Percentiles rank a stretch among this genome's conserved stretches.
These are phyloP conservation scores for Boletellus deceptivus DNA, from an alignment of 1,284 basidiomycete genomes.

Conservation along the genomic window DNA sequence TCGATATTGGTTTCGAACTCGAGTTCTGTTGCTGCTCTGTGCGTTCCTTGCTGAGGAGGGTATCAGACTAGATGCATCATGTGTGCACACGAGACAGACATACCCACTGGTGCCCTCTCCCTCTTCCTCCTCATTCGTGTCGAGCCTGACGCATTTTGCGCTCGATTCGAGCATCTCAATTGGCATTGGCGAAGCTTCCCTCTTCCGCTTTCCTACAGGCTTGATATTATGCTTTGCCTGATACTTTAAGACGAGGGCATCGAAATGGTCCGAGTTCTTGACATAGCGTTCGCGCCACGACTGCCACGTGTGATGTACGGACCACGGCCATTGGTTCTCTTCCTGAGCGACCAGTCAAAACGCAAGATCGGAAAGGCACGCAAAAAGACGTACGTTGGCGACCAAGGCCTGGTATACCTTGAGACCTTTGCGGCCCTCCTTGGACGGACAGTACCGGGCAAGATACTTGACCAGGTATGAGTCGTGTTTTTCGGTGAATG, in stretches of 20 bases:
- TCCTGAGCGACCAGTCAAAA: slow-evolving; percentile 13
- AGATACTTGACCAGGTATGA: slow-evolving; percentile 18
- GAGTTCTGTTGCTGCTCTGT: neutral
- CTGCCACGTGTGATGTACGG: slow-evolving; percentile 45
- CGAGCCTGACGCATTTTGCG: slow-evolving; percentile 14
- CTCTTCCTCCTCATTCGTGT: neutral
- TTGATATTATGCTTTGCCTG: slow-evolving; percentile 14
- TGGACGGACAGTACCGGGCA: slow-evolving; percentile 21
- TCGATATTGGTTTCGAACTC: neutral
- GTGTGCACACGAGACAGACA: neutral
- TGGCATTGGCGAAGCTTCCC: neutral
- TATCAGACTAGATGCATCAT: neutral
- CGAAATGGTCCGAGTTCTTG: slow-evolving; percentile 41
- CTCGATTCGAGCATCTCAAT: slow-evolving; percentile 1
- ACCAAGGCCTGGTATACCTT: slow-evolving; percentile 38
- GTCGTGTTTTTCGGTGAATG: slow-evolving; percentile 21
- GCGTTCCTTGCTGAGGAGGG: slow-evolving; percentile 5
- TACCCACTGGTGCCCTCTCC: slow-evolving; percentile 3
- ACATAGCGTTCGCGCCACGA: slow-evolving; percentile 56
- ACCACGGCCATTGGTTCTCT: slow-evolving; percentile 41
- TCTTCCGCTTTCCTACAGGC: slow-evolving; percentile 1
- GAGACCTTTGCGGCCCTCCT: slow-evolving; percentile 40
- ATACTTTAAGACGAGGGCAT: slow-evolving; percentile 38
- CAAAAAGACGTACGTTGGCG: slow-evolving; percentile 30
- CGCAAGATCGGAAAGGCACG: neutral